Conservation (phyloP, 371 early-diverging fungal genomes). For the Chytridium lagenaria region DNA sequence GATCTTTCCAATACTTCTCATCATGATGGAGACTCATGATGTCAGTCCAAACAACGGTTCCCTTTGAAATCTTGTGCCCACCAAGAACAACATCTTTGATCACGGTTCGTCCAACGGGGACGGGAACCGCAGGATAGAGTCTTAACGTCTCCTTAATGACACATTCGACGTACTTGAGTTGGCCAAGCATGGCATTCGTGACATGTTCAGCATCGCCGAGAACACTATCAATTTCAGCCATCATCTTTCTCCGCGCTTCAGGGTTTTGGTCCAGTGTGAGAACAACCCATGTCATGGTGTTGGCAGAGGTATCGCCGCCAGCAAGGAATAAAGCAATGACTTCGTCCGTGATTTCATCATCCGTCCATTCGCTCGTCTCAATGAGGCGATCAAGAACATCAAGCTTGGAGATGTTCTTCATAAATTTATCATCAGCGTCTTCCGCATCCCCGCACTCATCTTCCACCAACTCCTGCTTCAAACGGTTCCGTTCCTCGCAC, state of each 20-base stretch:
- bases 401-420: conserved; percentile 1
- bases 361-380: conserved; percentile 25
- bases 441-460: neutral
- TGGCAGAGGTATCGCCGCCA: conserved; percentile 53
- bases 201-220: conserved; percentile 15
- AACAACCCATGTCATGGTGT: conserved; percentile 38
- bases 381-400: conserved; percentile 50
- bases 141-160: conserved; percentile 50
- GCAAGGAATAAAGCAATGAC: conserved; percentile 46
- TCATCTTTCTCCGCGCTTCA: conserved; percentile 30
- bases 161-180: conserved; percentile 38
- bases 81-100: neutral
- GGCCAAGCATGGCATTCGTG: conserved; percentile 18
- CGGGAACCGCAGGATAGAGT: conserved; percentile 40
- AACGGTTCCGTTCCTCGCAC: neutral
- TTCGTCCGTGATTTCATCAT: conserved; percentile 44
- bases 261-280: conserved; percentile 40
- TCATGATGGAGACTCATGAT: conserved; percentile 36
- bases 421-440: neutral
- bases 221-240: conserved; percentile 30
- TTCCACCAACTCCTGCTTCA: neutral
- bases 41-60: conserved; percentile 34
- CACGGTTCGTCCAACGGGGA: neutral
- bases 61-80: conserved; percentile 25
- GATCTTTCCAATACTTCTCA: conserved; percentile 41